phyloP scores from a whole-genome alignment of 2,329 filamentous ascomycete species.

The Parascedosporium putredinis region DNA sequence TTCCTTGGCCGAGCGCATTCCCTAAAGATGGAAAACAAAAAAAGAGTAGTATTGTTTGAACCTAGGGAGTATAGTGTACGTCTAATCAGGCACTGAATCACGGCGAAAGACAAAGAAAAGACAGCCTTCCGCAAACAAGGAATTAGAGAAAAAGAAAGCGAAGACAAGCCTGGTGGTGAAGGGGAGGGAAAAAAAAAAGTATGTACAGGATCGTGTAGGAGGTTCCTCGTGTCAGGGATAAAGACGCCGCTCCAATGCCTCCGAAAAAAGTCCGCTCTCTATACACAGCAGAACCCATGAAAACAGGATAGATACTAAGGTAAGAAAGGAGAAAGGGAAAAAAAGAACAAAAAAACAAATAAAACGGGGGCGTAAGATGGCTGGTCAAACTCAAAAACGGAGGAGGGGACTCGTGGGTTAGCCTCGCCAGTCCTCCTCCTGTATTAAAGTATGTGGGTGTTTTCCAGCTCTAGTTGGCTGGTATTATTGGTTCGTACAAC shows the following conservation, averaged over 20 bases:
- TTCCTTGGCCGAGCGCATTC: too few species aligned
- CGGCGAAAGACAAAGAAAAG: too few species aligned
- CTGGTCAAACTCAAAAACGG: background rate
- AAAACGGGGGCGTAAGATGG: background rate
- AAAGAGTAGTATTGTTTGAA: background rate
- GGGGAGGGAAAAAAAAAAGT: background rate
- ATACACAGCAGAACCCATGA: constrained; percentile 8
- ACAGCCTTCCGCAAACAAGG: too few species aligned
- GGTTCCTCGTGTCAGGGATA: background rate
- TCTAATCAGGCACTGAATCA: background rate
- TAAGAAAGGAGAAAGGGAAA: background rate
- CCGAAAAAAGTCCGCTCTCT: constrained; percentile 3
- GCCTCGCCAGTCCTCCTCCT: too few species aligned
- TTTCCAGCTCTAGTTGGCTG: too few species aligned
- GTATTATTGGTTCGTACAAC: too few species aligned
- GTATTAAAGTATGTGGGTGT: too few species aligned
- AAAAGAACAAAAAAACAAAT: background rate
- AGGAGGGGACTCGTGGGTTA: background rate
- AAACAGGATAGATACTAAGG: constrained; percentile 6
- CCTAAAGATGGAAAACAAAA: too few species aligned
- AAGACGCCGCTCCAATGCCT: constrained; percentile 6
- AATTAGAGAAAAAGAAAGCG: too few species aligned
- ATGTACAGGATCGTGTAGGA: background rate
- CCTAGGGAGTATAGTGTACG: background rate
- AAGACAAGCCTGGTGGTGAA: background rate